phyloP scores from a whole-genome alignment of 257 asterid species.

The Mitragyna speciosa region DNA sequence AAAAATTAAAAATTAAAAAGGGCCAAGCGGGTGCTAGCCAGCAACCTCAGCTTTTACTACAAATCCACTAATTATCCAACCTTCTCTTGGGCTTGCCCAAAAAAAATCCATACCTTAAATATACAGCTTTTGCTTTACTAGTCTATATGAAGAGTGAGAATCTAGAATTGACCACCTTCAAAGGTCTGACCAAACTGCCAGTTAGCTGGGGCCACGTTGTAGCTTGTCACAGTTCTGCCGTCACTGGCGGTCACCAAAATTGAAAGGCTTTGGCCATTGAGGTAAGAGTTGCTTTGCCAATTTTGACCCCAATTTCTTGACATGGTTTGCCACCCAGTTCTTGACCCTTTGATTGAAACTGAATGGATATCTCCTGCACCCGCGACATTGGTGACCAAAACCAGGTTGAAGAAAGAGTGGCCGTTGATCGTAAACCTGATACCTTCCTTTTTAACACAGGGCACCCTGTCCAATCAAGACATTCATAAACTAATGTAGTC shows the following conservation, averaged over 20 bases:
- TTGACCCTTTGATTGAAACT: constrained; percentile 47
- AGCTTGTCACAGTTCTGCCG: constrained; percentile 34
- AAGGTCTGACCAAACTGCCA: constrained; percentile 54
- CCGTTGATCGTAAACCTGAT: constrained; percentile 54
- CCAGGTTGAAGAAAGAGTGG: constrained; percentile 54
- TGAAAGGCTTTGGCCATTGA: constrained; percentile 48
- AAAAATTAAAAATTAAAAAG: neutral
- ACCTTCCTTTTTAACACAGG: constrained; percentile 47
- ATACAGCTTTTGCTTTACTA: neutral
- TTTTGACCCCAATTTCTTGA: constrained; percentile 56
- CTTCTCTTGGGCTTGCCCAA: neutral
- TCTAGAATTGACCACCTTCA: constrained; percentile 44
- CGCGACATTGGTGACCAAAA: constrained; percentile 48
- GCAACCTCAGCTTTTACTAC: constrained; percentile 26
- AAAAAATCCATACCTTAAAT: neutral
- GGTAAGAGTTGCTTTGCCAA: constrained; percentile 52
- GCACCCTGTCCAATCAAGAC: constrained; percentile 35
- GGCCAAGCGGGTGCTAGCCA: constrained; percentile 25
- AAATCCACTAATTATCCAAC: neutral
- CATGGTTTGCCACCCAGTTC: constrained; percentile 45
- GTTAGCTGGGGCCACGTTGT: constrained; percentile 36
- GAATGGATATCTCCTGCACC: constrained; percentile 49
- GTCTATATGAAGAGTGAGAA: neutral
- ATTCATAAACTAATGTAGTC: neutral
- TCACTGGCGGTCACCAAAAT: constrained; percentile 45